A percentile compares a stretch with the other conserved stretches of the same genome.
phyloP scores from a whole-genome alignment of 805 yeast genomes.

The Deakozyma indianensis region DNA sequence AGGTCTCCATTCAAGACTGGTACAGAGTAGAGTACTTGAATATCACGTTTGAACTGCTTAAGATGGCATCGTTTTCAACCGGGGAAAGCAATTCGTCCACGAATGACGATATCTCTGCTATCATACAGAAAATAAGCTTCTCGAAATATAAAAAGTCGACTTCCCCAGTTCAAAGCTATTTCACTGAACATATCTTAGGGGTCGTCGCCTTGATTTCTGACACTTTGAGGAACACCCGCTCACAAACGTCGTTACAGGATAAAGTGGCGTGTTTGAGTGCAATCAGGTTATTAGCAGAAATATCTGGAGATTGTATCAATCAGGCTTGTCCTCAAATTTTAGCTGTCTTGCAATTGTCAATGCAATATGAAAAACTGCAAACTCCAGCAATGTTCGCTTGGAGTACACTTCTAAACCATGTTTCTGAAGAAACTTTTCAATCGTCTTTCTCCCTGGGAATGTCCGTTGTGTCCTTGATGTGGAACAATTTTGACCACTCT shows the following conservation, averaged over 20 bases:
- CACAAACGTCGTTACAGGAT: not conserved
- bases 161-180: not conserved
- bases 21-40: not conserved
- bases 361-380: not conserved
- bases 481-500: not conserved
- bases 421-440: not conserved
- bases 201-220: not conserved
- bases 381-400: not conserved
- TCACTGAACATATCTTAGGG: not conserved
- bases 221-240: not conserved
- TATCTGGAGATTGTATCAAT: not conserved
- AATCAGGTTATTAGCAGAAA: not conserved
- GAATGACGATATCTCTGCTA: not conserved
- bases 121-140: not conserved
- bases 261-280: not conserved
- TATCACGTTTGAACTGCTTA: not conserved
- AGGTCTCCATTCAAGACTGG: not conserved
- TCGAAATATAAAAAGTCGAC: not conserved
- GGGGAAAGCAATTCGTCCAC: not conserved
- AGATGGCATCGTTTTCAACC: not conserved
- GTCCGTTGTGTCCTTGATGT: not conserved
- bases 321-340: not conserved
- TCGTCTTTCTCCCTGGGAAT: not conserved
- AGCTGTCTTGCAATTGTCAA: not conserved
- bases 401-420: not conserved